Conservation (phyloP, 129 eudicot species). For the Ambrosia trifida region DNA sequence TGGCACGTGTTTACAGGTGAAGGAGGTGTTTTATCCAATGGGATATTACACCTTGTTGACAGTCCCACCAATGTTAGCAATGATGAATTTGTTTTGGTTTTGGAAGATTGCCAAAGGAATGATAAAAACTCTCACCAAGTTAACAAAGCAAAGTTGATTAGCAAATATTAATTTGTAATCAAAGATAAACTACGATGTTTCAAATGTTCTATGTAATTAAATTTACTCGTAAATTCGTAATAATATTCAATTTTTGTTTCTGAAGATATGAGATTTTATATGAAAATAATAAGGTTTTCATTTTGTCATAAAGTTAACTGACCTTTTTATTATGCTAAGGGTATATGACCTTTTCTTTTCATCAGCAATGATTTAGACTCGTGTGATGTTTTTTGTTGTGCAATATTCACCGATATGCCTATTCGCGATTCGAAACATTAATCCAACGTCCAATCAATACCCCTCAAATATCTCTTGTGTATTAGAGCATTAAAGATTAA, state of each 20-base stretch:
- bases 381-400: too few relatives aligned
- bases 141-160: slow-evolving; percentile 41
- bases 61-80: slow-evolving; percentile 51
- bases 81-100: slow-evolving; percentile 88
- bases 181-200: neutral
- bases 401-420: too few relatives aligned
- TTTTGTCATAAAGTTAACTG: too few relatives aligned
- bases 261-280: neutral
- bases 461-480: too few relatives aligned
- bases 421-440: too few relatives aligned
- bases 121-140: slow-evolving; percentile 69
- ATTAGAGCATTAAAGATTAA: too few relatives aligned
- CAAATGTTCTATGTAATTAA: neutral
- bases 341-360: too few relatives aligned
- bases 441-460: too few relatives aligned
- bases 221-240: neutral
- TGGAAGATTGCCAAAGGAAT: slow-evolving; percentile 84
- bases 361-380: too few relatives aligned
- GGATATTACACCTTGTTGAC: slow-evolving; percentile 70
- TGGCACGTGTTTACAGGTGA: slow-evolving; percentile 50
- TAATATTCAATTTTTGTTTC: neutral
- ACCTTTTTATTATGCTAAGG: too few relatives aligned
- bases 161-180: neutral
- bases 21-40: slow-evolving; percentile 48
- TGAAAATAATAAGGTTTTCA: too few relatives aligned